Evolutionary conservation across 2,329 filamentous ascomycete genomes (phyloP), one percentile per base, ranked within the genome.

Genomic region (Sporothrix humicola): DNA sequence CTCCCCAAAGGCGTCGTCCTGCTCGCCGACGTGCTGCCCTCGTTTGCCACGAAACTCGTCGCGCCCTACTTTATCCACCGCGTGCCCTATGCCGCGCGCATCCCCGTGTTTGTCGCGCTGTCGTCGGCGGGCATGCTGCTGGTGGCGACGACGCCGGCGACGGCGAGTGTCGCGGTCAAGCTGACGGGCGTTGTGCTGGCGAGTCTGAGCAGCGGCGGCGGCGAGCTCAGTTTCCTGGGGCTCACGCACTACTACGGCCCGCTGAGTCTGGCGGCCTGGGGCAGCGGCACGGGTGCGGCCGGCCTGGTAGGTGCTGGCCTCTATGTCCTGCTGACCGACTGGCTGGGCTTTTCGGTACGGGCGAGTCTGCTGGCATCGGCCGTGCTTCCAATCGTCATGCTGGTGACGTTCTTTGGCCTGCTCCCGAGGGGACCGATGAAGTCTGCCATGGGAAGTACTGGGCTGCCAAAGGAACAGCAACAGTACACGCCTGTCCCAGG

Each of bases 1-100:
- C 87, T 98, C 1, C 96, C 96, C 69, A 98, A 98, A 82, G 94
- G 93, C 78, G 88, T 97, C 73, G 95, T 99, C 72, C 91, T 98
- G 72, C 92, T 98, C 75, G 94, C 94, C 81, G 94, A 98, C 81
- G 94, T 98, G 72, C 85, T 97, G 26, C 96, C 96, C 1, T 94
- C 93, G 12, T 97, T 99, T 82, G 81, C 93, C 72, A 93, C 92
- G 69, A 98, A 98, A 82, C 88, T 98, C 68, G 84, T 94, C 79
- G 94, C 93, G 0, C 96, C 96, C 0, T 98, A 98, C 85, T 95
- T 97, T 78, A 97, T 98, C 79, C 94, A 98, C 80, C 86, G 88
- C 73, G 87, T 98, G 9, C 92, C 95, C 0, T 98, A 98, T 82
- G 85, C 87, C 26, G 78, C 90, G 2, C 93, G 96, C 9, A 89